Evolutionary conservation across 2,329 filamentous ascomycete species (phyloP), one percentile per base, ranked within the genome.

Genomic region (Volutella citrinella): DNA sequence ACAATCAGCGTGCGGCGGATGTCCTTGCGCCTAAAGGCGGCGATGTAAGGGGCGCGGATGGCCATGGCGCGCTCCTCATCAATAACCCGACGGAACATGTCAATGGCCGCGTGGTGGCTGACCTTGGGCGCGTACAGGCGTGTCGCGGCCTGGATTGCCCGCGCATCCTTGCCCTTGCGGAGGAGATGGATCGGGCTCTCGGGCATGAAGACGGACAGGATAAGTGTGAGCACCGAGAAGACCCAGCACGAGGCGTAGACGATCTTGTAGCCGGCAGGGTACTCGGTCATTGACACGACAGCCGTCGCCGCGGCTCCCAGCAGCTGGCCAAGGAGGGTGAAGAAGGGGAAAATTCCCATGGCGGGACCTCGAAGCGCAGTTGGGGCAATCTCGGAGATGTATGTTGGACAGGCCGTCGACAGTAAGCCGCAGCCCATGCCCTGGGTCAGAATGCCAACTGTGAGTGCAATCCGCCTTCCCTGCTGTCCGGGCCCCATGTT

Each of bases 21-120:
- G 36, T 74, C 62, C 4, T 54, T 49, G 6, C 59, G 59, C 4
- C 55, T 57, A 45, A 73, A 69, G 36, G 62, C 68, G 38, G 65
- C 59, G 25, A 45, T 34, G 34, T 70, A 74, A 0, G 60, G 63
- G 2, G 38, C 49, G 1, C 57, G 49, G 5, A 49, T 51, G 0
- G 50, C 38, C 8, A 48, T 49, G 1, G 41, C 48, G 19, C 59
- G 53, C 29, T 68, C 60, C 36, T 69, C 64, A 19, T 66, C 61
- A 32, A 75, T 69, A 4, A 62, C 50, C 3, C 38, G 27, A 4
- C 50, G 32, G 1, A 56, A 47, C 6, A 36, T 48, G 3, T 47
- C 38, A 5, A 57, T 13, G 0, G 40, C 46, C 1, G 22, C 29
- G 1, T 44, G 23, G 1, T 39, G 39, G 17, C 42, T 52, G 5